Base-by-base conservation (phyloP, 768 basidiomycete species). In the button mushroom (Agaricus bisporus) region DNA sequence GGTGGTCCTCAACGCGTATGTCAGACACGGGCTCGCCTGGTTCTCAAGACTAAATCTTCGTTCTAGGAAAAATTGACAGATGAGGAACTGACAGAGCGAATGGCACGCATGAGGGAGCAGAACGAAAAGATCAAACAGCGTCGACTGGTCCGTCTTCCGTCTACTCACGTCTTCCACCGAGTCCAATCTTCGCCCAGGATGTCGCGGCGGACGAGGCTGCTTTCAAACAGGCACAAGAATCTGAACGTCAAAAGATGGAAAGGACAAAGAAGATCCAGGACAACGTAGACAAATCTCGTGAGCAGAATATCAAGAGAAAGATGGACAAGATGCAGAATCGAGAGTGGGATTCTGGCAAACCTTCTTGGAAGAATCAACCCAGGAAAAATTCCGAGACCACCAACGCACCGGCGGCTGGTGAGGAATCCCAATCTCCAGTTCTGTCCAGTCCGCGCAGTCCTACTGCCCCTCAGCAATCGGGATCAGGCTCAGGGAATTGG, bases 331-430 rank as follows among this genome's bases (percentile, higher is more conserved):
- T 82, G 20, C 81, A 81, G 61, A 82, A 70, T 58, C 79, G 90
- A 14, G 90, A 92, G 71, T 92, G 90, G 90, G 90, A 92, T 65
- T 84, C 87, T 26, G 86, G 81, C 17, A 92, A 92, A 60, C 44
- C 44, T 46, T 49, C 36, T 38, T 57, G 38, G 53, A 52, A 51
- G 20, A 48, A 41, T n/a, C 48, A 48, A 22, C 48, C 17, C 37
- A 53, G 41, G 44, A 55, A 20, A 36, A 51, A 22, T 11, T 47
- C 11, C 22, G 48, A 56, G 20, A 37, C 42, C 29, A 37, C 42
- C 29, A 9, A 10, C 32, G 17, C 29, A 29, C 17, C 26, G 18
- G 43, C 26, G 18, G 43, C 48, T 9, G 56, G 11, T n/a, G 53
- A 51, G 14, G n/a, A 39, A n/a, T 32, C 46, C 18, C 46, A 22